phyloP scores from a whole-genome alignment of 108 stramenopile species.

The Cyclostephanos tholiformis region DNA sequence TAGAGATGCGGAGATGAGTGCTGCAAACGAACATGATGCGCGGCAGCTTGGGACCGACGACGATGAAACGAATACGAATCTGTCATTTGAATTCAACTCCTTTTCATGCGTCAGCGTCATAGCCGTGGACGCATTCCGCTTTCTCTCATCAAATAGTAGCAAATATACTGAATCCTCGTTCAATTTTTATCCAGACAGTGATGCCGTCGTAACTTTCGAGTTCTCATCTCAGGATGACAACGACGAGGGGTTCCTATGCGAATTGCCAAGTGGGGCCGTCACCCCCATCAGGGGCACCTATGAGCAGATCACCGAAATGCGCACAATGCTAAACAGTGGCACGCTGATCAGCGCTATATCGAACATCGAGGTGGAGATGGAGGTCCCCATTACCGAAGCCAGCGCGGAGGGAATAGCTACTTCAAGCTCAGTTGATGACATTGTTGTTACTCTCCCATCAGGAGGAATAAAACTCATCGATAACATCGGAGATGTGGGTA shows the following conservation, averaged over 20 bases:
- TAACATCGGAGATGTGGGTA: neutral
- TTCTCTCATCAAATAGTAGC: neutral
- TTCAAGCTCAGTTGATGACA: neutral
- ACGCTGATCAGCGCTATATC: slow-evolving; percentile 5
- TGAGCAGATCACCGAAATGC: neutral
- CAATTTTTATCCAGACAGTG: neutral
- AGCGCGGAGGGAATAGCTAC: neutral
- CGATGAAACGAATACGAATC: neutral
- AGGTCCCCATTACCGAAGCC: neutral
- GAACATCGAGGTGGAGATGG: neutral
- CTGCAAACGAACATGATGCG: neutral
- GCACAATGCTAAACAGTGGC: neutral
- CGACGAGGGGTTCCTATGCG: slow-evolving; percentile 10
- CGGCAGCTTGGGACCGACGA: neutral
- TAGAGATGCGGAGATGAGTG: neutral
- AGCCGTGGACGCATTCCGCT: neutral
- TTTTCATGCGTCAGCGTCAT: neutral
- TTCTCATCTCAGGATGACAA: neutral
- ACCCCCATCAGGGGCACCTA: neutral
- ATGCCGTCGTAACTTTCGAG: neutral
- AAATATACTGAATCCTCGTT: neutral
- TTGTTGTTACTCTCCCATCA: neutral
- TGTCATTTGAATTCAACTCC: neutral
- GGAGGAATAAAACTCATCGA: neutral
- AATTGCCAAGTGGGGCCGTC: neutral